A percentile compares a stretch with the other conserved stretches of the same genome.
phyloP scores from a whole-genome alignment of 805 yeast genomes.

The Starmerella tilneyi region DNA sequence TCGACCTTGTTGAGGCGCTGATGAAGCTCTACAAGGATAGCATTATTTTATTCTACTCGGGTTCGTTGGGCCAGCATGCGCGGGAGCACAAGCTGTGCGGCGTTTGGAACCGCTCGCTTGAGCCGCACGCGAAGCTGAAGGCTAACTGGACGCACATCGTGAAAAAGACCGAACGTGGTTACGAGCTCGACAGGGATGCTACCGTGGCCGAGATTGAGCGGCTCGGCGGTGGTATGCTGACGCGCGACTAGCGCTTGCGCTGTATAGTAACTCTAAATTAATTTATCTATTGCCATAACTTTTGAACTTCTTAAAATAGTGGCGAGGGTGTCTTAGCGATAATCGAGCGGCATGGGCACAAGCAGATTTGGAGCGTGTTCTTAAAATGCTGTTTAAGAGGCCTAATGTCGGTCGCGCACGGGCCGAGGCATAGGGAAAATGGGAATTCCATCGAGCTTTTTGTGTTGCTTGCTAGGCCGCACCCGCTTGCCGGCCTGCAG shows the following conservation, averaged over 20 bases:
- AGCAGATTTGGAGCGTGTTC: slow-evolving; percentile 1
- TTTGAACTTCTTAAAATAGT: too few species aligned
- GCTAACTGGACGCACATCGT: slow-evolving; percentile 70
- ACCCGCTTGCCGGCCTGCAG: slow-evolving; percentile 11
- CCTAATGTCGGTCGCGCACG: slow-evolving; percentile 10
- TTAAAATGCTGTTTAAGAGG: neutral
- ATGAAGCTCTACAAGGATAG: slow-evolving; percentile 53
- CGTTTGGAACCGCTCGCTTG: slow-evolving; percentile 58
- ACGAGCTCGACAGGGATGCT: slow-evolving; percentile 55
- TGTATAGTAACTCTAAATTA: neutral
- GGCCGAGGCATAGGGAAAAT: slow-evolving; percentile 28
- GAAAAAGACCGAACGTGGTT: slow-evolving; percentile 28
- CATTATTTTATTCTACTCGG: slow-evolving; percentile 55
- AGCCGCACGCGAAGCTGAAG: slow-evolving; percentile 53
- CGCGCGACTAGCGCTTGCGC: too few species aligned
- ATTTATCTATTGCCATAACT: neutral
- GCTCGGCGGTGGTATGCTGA: slow-evolving; percentile 34
- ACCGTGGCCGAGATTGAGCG: slow-evolving; percentile 56
- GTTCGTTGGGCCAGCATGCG: slow-evolving; percentile 36
- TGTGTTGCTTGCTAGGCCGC: slow-evolving; percentile 5
- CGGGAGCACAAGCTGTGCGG: slow-evolving; percentile 58
- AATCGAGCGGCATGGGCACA: too few species aligned
- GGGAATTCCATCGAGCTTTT: slow-evolving; percentile 22
- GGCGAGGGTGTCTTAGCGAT: too few species aligned
- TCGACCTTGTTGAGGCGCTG: slow-evolving; percentile 50